These are phyloP conservation scores for Darksidea phi DNA, from an alignment of 495 filamentous ascomycete species.

Conservation along the genomic window DNA sequence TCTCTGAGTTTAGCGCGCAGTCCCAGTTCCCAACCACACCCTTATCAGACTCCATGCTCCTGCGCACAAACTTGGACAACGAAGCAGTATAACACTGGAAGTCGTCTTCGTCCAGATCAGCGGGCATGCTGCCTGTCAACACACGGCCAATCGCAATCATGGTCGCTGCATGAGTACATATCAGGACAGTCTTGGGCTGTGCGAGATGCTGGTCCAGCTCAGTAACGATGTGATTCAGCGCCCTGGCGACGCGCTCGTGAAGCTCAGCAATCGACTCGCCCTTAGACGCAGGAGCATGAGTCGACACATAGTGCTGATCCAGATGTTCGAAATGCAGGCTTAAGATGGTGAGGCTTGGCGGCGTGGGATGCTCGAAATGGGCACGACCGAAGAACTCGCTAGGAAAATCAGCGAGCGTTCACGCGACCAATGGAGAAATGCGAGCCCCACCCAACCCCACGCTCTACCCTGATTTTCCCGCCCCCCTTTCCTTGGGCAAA, in stretches of 20 bases:
- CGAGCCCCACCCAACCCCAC: conserved; percentile 64
- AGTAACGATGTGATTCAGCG: conserved; percentile 67
- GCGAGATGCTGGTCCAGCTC: conserved; percentile 61
- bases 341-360: conserved; percentile 61
- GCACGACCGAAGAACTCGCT: conserved; percentile 89
- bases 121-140: conserved; percentile 73
- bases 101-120: conserved; percentile 66
- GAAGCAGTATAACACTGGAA: conserved; percentile 86
- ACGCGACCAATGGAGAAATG: not conserved
- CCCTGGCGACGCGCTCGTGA: conserved; percentile 73
- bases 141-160: conserved; percentile 81
- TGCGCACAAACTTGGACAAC: conserved; percentile 61
- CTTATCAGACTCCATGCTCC: conserved; percentile 49
- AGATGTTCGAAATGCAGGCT: conserved; percentile 61
- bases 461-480: conserved; percentile 63
- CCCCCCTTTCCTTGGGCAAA: conserved; percentile 39
- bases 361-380: conserved; percentile 77
- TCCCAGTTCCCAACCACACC: conserved; percentile 81
- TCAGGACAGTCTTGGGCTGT: conserved; percentile 60
- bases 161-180: conserved; percentile 88
- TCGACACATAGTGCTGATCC: conserved; percentile 55
- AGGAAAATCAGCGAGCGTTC: not conserved
- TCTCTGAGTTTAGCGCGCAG: conserved; percentile 76
- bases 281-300: conserved; percentile 61
- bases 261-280: conserved; percentile 78